These are phyloP conservation scores for Sapria himalayana DNA, from an alignment of 345 rosid species.

Conservation along the genomic window DNA sequence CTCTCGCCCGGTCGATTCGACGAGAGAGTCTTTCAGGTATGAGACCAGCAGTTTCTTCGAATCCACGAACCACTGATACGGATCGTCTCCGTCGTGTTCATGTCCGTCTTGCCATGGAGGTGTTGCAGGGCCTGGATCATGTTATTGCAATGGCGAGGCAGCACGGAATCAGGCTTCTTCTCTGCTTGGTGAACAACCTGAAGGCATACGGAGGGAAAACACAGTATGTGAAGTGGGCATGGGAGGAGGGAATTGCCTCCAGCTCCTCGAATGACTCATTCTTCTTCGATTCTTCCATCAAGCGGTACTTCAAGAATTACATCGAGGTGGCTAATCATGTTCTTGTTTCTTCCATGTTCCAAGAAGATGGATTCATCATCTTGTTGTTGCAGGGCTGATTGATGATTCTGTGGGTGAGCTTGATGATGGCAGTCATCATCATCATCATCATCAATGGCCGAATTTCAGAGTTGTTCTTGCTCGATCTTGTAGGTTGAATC, in stretches of 20 bases:
- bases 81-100: too few relatives aligned
- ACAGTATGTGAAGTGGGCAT: constrained; percentile 92
- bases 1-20: constrained; percentile 72
- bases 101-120: too few relatives aligned
- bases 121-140: constrained; percentile 73
- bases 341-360: too few relatives aligned
- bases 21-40: constrained; percentile 74
- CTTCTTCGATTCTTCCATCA: constrained; percentile 89
- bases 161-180: constrained; percentile 54
- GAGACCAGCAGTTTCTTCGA: too few relatives aligned
- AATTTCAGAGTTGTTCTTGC: too few relatives aligned
- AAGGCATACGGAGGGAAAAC: constrained; percentile 86
- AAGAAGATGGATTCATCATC: too few relatives aligned
- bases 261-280: constrained; percentile 91
- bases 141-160: constrained; percentile 74
- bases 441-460: too few relatives aligned
- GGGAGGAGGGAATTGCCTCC: constrained; percentile 89
- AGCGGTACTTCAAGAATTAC: constrained; percentile 61
- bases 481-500: too few relatives aligned
- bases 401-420: too few relatives aligned
- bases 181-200: constrained; percentile 74
- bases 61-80: too few relatives aligned
- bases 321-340: constrained; percentile 32
- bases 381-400: too few relatives aligned
- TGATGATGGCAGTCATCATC: too few relatives aligned